A percentile compares a stretch with the other conserved stretches of the same genome.
These are phyloP conservation scores for Aspergillus leporis DNA, from an alignment of 495 filamentous ascomycete species.

Conservation along the genomic window DNA sequence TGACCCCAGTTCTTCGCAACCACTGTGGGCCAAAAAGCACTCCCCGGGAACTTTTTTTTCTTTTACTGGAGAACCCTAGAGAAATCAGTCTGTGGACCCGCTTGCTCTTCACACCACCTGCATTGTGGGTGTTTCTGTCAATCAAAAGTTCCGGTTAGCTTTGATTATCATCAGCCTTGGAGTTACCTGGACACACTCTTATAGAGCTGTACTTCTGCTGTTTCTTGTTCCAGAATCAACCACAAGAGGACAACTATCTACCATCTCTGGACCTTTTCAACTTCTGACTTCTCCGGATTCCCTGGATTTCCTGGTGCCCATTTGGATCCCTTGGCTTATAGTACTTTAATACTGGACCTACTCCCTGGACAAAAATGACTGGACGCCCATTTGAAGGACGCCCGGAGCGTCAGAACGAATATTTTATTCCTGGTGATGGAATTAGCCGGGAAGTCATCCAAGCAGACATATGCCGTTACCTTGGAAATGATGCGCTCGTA, in stretches of 20 bases:
- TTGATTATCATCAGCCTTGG: slow-evolving; percentile 28
- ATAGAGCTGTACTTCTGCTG: slow-evolving; percentile 26
- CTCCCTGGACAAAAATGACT: slow-evolving; percentile 46
- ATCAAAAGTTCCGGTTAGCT: slow-evolving; percentile 23
- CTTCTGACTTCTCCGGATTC: slow-evolving; percentile 16
- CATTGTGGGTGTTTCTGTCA: slow-evolving; percentile 19
- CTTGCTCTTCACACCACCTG: slow-evolving; percentile 17
- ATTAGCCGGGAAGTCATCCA: slow-evolving; percentile 94
- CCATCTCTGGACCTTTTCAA: slow-evolving; percentile 23
- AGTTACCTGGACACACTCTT: slow-evolving; percentile 24
- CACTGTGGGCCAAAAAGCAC: slow-evolving; percentile 18
- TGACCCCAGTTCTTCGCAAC: slow-evolving; percentile 14
- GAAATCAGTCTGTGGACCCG: slow-evolving; percentile 14
- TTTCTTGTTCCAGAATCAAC: slow-evolving; percentile 19
- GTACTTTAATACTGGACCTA: slow-evolving; percentile 29
- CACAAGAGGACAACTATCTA: slow-evolving; percentile 11
- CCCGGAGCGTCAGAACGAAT: slow-evolving; percentile 70
- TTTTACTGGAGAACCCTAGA: slow-evolving; percentile 15
- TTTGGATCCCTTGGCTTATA: slow-evolving; percentile 40
- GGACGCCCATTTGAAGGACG: slow-evolving; percentile 40
- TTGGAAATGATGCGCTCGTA: slow-evolving; percentile 88
- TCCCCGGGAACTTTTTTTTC: slow-evolving; percentile 22
- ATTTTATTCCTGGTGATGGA: slow-evolving; percentile 84
- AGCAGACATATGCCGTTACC: slow-evolving; percentile 91
- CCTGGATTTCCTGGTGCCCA: slow-evolving; percentile 28